Conservation (phyloP, 495 filamentous ascomycete species). For the Podospora bellae-mahoneyi region DNA sequence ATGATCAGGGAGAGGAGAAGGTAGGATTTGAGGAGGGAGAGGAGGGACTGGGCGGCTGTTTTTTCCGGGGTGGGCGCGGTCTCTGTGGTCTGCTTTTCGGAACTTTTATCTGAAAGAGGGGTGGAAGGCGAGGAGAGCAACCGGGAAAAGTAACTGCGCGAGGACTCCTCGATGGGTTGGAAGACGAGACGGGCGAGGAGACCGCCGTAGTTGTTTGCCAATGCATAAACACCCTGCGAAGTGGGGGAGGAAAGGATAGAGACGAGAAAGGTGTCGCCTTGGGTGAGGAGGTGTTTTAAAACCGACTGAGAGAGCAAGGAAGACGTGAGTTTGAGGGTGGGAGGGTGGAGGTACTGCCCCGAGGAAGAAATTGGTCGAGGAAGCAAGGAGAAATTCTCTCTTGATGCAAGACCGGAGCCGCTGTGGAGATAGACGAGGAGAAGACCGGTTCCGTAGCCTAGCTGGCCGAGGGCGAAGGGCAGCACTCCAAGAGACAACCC, state of each 20-base stretch:
- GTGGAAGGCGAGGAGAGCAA: constrained; percentile 43
- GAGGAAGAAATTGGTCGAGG: constrained; percentile 21
- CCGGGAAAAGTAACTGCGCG: constrained; percentile 78
- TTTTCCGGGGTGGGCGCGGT: constrained; percentile 21
- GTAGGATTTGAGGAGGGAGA: constrained; percentile 58
- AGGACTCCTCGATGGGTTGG: constrained; percentile 91
- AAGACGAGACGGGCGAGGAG: constrained; percentile 87
- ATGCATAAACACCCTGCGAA: constrained; percentile 88
- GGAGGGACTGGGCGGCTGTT: constrained; percentile 45
- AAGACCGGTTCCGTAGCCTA: constrained; percentile 68
- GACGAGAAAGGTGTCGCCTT: constrained; percentile 88
- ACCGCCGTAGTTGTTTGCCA: constrained; percentile 92
- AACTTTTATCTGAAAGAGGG: constrained; percentile 19
- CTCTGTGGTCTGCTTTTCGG: constrained; percentile 15
- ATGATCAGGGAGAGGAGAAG: constrained; percentile 64
- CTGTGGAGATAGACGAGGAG: constrained; percentile 61
- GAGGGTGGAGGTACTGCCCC: constrained; percentile 58
- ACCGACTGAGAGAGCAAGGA: constrained; percentile 82
- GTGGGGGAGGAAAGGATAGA: constrained; percentile 66
- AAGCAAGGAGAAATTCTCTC: constrained; percentile 57
- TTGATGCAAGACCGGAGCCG: constrained; percentile 40
- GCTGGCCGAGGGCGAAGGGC: constrained; percentile 85
- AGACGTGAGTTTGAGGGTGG: constrained; percentile 62
- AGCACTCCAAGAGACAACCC: constrained; percentile 58
- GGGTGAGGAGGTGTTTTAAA: constrained; percentile 88